A percentile compares a stretch with the other conserved stretches of the same genome.
phyloP scores from a whole-genome alignment of 1,284 basidiomycete species.

The Somion occarium region DNA sequence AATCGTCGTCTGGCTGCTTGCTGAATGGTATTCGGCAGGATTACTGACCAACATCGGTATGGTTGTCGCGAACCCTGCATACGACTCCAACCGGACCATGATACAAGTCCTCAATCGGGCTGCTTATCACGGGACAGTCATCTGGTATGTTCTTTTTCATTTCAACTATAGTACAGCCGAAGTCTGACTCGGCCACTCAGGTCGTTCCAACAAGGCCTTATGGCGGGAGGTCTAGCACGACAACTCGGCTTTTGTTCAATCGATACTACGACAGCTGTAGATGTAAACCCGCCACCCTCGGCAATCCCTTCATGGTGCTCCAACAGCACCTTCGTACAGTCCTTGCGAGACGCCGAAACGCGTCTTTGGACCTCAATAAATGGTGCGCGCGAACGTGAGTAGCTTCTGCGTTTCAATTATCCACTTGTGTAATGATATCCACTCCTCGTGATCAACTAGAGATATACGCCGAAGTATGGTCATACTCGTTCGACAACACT shows the following conservation, averaged over 20 bases:
- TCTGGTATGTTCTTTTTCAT: conserved; percentile 23
- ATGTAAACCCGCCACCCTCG: conserved; percentile 14
- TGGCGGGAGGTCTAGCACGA: conserved; percentile 36
- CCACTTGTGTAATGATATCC: neutral
- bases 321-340: conserved; percentile 26
- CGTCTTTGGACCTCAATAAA: conserved; percentile 36
- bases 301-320: conserved; percentile 32
- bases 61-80: conserved; percentile 40
- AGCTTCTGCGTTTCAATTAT: neutral
- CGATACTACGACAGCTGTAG: conserved; percentile 16
- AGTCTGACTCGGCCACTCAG: conserved; percentile 6
- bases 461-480: conserved; percentile 25
- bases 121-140: conserved; percentile 40
- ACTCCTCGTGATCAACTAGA: conserved; percentile 8
- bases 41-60: conserved; percentile 39
- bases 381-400: conserved; percentile 26
- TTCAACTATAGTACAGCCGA: neutral
- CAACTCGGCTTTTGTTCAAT: conserved; percentile 33
- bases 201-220: conserved; percentile 39
- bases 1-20: neutral
- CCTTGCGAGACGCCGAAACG: conserved; percentile 29
- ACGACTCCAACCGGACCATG: conserved; percentile 32
- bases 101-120: conserved; percentile 32
- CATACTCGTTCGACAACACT: conserved; percentile 21
- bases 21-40: conserved; percentile 17